Base-by-base conservation (phyloP, 2,329 filamentous ascomycete genomes). In the Gliomastix tumulicola region DNA sequence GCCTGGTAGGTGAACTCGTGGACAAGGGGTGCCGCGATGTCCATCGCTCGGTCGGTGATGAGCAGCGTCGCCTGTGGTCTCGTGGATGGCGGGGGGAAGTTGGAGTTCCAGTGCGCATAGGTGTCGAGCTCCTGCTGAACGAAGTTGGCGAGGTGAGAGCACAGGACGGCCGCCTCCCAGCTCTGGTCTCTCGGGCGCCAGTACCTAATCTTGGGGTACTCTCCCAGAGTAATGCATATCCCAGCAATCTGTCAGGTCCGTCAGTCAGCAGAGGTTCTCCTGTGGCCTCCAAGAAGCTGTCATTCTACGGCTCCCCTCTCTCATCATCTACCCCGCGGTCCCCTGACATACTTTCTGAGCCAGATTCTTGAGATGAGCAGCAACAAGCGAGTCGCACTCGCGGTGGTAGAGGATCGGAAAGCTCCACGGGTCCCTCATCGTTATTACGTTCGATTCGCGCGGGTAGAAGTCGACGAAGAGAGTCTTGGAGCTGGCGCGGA, bases 1-100 rank as follows among this genome's bases (percentile, higher is more conserved):
- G 92, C 88, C 60, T 98, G 92, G 57, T 97, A 98, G 11, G 92
- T 96, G 56, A 98, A 96, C 53, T 98, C 92, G 61, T 98, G 92
- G 5, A 97, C 56, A 10, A 97, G 64, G 2, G 92, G 92, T 1
- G 90, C 82, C 63, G 84, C 79, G 4, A 96, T 62, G 57, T 98
- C 92, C 84, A 98, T 92, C 7, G 88, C 87, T 43, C 92, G 78
- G 57, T 97, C 92, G 2, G 88, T 86, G 42, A 98, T 84, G 50
- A 95, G 69, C 1, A 98, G 74, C 1, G 88, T 78, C 27, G 87
- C 87, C 44, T 86, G 82, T 7, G 89, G 90, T 36, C 90, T 72
- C 35, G 79, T 74, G 8, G 78, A 78, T n/a, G 71, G 79, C 1
- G 89, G 85, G 3, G 90, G 90, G 44, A 94, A 97, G 53, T 86